Percentiles rank a stretch among this genome's conserved stretches.
Evolutionary conservation across 2,329 filamentous ascomycete species (phyloP).

Genomic region (Ophiostoma australiae): DNA sequence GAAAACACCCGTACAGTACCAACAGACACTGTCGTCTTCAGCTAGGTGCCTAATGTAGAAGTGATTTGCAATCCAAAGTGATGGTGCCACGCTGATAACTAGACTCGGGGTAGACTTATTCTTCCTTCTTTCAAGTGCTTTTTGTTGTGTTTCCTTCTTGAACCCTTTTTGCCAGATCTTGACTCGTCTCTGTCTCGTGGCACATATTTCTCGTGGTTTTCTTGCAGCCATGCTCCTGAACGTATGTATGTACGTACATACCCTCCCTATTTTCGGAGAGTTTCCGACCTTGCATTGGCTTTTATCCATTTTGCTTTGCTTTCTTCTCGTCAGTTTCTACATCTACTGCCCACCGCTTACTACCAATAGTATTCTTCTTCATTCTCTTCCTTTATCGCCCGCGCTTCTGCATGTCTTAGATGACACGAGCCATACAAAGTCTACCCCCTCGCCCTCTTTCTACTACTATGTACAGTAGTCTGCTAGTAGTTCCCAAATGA

Average conservation of each 20-base stretch:
- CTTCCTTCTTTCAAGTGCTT: no score
- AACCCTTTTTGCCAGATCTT: not conserved
- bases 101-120: no score
- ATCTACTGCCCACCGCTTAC: not conserved
- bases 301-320: not conserved
- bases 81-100: no score
- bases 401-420: slow-evolving; percentile 22
- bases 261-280: not conserved
- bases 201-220: not conserved
- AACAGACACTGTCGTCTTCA: no score
- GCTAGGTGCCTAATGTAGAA: no score
- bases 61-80: no score
- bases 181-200: not conserved
- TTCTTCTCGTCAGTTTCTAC: not conserved
- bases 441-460: not conserved
- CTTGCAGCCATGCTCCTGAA: not conserved
- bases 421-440: slow-evolving; percentile 1
- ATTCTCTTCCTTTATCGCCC: slow-evolving; percentile 11
- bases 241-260: no score
- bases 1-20: no score
- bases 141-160: not conserved
- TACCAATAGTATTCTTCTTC: not conserved
- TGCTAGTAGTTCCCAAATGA: not conserved
- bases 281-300: not conserved
- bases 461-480: not conserved